These are phyloP conservation scores for Nymphaea thermarum DNA, from an alignment of 164 flowering plant species.

Conservation along the genomic window DNA sequence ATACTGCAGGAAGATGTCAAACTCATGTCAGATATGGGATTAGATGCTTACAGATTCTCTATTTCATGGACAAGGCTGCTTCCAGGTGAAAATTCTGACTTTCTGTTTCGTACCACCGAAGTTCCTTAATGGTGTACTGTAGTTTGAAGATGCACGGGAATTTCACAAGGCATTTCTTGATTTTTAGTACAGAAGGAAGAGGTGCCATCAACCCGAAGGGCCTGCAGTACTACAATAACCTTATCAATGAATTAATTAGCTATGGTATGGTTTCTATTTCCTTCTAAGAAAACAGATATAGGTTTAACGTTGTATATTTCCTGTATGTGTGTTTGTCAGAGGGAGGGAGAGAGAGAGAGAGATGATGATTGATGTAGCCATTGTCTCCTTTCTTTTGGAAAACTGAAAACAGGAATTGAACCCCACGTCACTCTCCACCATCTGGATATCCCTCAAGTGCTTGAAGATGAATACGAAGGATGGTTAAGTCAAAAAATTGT, in stretches of 20 bases:
- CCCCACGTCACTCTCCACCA: slow-evolving; percentile 8
- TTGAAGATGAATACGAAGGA: slow-evolving; percentile 9
- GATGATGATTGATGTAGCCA: too few relatives aligned
- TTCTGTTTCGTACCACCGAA: background rate
- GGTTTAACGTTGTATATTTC: too few relatives aligned
- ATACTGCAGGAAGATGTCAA: slow-evolving; percentile 50
- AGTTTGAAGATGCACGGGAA: background rate
- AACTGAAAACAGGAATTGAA: slow-evolving; percentile 2
- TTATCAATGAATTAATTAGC: slow-evolving; percentile 29
- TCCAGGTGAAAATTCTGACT: slow-evolving; percentile 21
- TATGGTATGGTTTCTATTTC: slow-evolving; percentile 14
- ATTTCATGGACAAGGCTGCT: slow-evolving; percentile 89
- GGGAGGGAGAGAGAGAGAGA: too few relatives aligned
- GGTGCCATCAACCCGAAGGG: slow-evolving; percentile 14
- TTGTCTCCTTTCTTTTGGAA: too few relatives aligned
- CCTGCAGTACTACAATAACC: slow-evolving; percentile 26
- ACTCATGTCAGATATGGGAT: slow-evolving; percentile 72
- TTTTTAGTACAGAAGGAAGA: slow-evolving; percentile 7
- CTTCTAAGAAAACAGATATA: too few relatives aligned
- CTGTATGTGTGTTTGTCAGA: too few relatives aligned
- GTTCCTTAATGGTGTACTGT: background rate
- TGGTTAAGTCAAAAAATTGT: slow-evolving; percentile 7
- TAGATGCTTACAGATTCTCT: slow-evolving; percentile 92
- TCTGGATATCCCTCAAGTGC: slow-evolving; percentile 8
- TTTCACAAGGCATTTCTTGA: background rate